phyloP scores from a whole-genome alignment of 2,329 filamentous ascomycete genomes.

The Fusarium cyanostomum region DNA sequence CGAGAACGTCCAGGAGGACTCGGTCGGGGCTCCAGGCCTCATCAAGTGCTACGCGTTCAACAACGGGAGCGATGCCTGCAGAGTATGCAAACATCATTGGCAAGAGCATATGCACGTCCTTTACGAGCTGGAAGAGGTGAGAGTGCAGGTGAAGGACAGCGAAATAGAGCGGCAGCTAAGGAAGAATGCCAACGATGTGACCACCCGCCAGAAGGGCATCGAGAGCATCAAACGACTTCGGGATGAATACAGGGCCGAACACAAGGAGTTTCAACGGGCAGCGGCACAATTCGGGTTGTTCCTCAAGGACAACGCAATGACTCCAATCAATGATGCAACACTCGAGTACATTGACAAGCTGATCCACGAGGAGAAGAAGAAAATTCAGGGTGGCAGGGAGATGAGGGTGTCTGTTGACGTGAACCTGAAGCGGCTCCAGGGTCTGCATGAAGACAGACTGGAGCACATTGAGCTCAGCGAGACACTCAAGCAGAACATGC shows the following conservation, averaged over 20 bases:
- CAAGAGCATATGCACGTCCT: slow-evolving; percentile 22
- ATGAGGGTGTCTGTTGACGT: not conserved
- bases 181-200: slow-evolving; percentile 5
- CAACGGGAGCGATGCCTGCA: not conserved
- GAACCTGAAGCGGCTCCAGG: slow-evolving; percentile 10
- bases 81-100: slow-evolving; percentile 11
- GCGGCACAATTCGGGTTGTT: slow-evolving; percentile 16
- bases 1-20: slow-evolving; percentile 3
- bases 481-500: slow-evolving; percentile 19
- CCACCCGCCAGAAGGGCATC: slow-evolving; percentile 4
- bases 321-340: slow-evolving; percentile 13
- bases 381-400: slow-evolving; percentile 4
- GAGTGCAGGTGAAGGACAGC: slow-evolving; percentile 1
- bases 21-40: not conserved
- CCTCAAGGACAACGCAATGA: slow-evolving; percentile 6
- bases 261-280: not conserved
- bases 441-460: slow-evolving; percentile 8
- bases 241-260: slow-evolving; percentile 10
- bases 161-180: slow-evolving; percentile 7
- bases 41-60: slow-evolving; percentile 6
- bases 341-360: slow-evolving; percentile 12
- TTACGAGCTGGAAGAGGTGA: slow-evolving; percentile 10
- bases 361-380: slow-evolving; percentile 2
- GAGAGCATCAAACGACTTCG: not conserved
- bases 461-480: slow-evolving; percentile 22